Base-by-base conservation (phyloP, 1,284 basidiomycete species). In the Ustilago shanxiensis region DNA sequence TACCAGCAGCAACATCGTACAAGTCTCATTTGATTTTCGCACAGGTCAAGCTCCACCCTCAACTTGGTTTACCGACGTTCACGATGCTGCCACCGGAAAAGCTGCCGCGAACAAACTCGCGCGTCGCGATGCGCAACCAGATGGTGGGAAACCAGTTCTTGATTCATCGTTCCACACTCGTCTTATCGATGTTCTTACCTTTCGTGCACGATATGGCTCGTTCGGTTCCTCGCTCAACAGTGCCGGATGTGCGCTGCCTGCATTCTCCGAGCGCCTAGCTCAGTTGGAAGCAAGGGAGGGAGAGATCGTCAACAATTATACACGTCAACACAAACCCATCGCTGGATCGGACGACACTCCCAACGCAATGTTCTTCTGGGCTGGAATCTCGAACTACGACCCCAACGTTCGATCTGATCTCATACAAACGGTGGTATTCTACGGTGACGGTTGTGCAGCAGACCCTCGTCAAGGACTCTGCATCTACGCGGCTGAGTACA, bases 341-440 rank as follows among this genome's bases (percentile, higher is more conserved):
- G 52, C 63, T 31, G 57, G 57, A 2, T 0, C 0, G 0, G 60
- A 63, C 45, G 20, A 59, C 31, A 18, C 14, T 7, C 68, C 73
- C 14, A 50, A 39, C 1, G 73, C 73, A 11, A 76, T 76, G 73
- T 76, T 71, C 28, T 71, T 71, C 59, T 76, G 73, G 73, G 73
- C 73, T 0, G 73, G 73, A 0, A 55, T 76, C n/a, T 71, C 73
- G 8, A 76, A 76, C 49, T 68, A 76, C 51, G 58, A 71, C 39
- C 68, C 57, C 2, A 24, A 13, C 0, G 61, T 71, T 2, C 57
- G 52, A 3, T 54, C 64, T 0, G 73, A 76, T 31, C 54, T 76
- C 3, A 71, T 76, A 37, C 73, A 76, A 29, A 76, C 73, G 4
- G 73, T 71, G 7, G 65, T 76, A 5, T 68, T 76, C 35, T 76